These are phyloP conservation scores for Cardamine resedifolia DNA, from an alignment of 345 rosid genomes.

Conservation along the genomic window DNA sequence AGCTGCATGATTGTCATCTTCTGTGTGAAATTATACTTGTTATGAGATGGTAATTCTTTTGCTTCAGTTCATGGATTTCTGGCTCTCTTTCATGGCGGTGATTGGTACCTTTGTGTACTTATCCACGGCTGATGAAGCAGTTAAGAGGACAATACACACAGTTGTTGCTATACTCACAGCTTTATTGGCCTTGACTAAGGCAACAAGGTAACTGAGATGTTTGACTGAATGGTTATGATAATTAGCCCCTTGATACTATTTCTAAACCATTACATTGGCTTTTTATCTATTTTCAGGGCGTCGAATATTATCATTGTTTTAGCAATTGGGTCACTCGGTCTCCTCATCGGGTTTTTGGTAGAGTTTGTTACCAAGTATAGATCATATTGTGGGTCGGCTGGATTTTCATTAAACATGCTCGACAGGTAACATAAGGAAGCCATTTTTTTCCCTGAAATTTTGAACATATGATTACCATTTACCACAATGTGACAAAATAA, in stretches of 20 bases:
- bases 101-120: conserved; percentile 84
- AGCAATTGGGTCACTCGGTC: conserved; percentile 76
- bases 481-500: background rate
- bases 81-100: conserved; percentile 99
- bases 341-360: conserved; percentile 71
- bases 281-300: conserved; percentile 52
- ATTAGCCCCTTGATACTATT: conserved; percentile 14
- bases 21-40: conserved; percentile 29
- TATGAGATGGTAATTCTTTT: conserved; percentile 18
- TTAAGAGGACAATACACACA: conserved; percentile 77
- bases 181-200: conserved; percentile 84
- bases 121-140: conserved; percentile 65
- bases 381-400: conserved; percentile 51
- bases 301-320: conserved; percentile 78
- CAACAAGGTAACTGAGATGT: conserved; percentile 66
- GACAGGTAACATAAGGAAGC: conserved; percentile 48
- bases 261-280: background rate
- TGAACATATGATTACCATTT: background rate
- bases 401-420: conserved; percentile 46
- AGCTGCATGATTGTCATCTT: conserved; percentile 21
- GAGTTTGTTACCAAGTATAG: conserved; percentile 66
- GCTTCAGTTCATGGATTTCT: conserved; percentile 96
- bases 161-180: conserved; percentile 88
- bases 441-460: conserved; percentile 14
- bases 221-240: conserved; percentile 8